Evolutionary conservation across 1,139 yeast species (phyloP).

Genomic region (Hyphopichia fennica): DNA sequence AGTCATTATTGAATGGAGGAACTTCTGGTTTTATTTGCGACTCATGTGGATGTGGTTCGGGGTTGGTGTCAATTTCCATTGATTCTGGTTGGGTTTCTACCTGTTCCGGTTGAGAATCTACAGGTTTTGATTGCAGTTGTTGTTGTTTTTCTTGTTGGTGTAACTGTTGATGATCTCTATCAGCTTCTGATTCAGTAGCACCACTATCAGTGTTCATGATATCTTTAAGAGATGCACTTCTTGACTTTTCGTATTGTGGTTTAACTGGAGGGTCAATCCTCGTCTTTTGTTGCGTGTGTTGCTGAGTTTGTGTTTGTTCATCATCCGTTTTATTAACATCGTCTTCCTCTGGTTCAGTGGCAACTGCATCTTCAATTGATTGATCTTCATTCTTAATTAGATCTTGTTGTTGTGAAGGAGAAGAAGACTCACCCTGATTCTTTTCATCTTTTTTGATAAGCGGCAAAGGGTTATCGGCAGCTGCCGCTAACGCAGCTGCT

Average conservation of each 20-base stretch:
- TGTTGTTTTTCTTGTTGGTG: background rate
- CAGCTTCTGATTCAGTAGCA: background rate
- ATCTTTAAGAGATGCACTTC: background rate
- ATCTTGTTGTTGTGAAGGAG: background rate
- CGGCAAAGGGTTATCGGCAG: slow-evolving; percentile 66
- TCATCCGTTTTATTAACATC: slow-evolving; percentile 19
- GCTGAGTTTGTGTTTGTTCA: slow-evolving; percentile 8
- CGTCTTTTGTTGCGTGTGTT: slow-evolving; percentile 1
- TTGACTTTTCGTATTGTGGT: slow-evolving; percentile 1
- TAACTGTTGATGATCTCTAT: no score
- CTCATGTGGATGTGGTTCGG: no score
- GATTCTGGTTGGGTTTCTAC: background rate
- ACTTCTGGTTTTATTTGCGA: background rate
- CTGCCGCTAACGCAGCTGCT: slow-evolving; percentile 72
- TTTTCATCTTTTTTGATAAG: slow-evolving; percentile 18
- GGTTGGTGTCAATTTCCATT: background rate
- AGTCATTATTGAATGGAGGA: background rate
- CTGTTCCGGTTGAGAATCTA: no score
- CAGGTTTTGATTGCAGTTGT: background rate
- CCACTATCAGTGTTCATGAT: slow-evolving; percentile 1
- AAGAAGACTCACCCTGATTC: background rate
- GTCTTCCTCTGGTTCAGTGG: slow-evolving; percentile 10
- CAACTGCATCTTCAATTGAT: background rate
- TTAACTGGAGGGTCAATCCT: background rate
- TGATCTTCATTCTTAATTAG: slow-evolving; percentile 1